phyloP scores from a whole-genome alignment of 2,329 filamentous ascomycete species.

The Aphanoascus verrucosus region DNA sequence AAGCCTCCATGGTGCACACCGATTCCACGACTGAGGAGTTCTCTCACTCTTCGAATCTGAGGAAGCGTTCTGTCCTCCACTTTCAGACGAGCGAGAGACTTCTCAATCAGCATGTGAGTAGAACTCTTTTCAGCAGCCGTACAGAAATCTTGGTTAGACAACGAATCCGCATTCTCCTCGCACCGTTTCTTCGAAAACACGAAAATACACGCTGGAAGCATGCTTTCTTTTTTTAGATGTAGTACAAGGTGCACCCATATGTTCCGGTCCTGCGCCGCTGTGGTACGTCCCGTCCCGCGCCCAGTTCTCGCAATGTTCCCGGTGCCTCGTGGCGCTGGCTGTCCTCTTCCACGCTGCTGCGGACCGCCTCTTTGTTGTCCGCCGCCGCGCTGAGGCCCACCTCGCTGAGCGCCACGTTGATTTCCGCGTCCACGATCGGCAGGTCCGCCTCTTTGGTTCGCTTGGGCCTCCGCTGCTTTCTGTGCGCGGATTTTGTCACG shows the following conservation, averaged over 20 bases:
- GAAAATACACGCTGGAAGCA: constrained; percentile 91
- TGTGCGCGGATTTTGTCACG: constrained; percentile 61
- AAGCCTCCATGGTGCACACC: constrained; percentile 94
- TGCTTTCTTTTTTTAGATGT: constrained; percentile 71
- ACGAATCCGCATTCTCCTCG: constrained; percentile 90
- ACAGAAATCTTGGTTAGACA: constrained; percentile 91
- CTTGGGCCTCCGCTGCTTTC: constrained; percentile 42
- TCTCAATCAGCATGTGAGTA: constrained; percentile 95
- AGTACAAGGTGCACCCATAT: constrained; percentile 95
- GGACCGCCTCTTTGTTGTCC: constrained; percentile 39
- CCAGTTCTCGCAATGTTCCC: constrained; percentile 89
- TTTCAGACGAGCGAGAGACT: constrained; percentile 81
- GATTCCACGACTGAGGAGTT: constrained; percentile 76
- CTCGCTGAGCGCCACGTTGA: constrained; percentile 19
- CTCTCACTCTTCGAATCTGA: constrained; percentile 78
- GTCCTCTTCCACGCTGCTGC: constrained; percentile 45
- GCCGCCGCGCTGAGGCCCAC: constrained; percentile 38
- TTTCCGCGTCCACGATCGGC: constrained; percentile 14
- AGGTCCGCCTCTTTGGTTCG: constrained; percentile 44
- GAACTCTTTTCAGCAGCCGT: constrained; percentile 89
- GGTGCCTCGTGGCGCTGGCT: constrained; percentile 47
- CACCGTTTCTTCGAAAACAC: constrained; percentile 98
- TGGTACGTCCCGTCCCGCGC: constrained; percentile 72
- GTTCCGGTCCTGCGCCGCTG: constrained; percentile 87
- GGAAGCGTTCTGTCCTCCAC: constrained; percentile 82